These are phyloP conservation scores for Geranomyces variabilis DNA, from an alignment of 192 early-diverging fungal species.

Conservation along the genomic window DNA sequence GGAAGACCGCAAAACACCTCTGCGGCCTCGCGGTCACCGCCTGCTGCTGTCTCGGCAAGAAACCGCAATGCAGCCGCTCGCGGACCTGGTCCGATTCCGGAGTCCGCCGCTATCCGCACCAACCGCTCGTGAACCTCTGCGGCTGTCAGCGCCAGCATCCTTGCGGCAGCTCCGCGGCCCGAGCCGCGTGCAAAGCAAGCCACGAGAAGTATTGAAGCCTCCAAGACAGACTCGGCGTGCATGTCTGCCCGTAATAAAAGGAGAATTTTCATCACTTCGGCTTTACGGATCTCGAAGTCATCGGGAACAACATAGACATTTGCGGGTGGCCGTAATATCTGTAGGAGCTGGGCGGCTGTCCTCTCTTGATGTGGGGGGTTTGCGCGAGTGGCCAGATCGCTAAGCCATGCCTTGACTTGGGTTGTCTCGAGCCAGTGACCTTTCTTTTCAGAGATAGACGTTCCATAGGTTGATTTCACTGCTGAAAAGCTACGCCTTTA, in stretches of 20 bases:
- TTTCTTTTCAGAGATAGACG: not conserved
- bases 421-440: not conserved
- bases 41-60: not conserved
- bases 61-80: slow-evolving; percentile 15
- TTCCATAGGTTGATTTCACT: no score
- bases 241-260: slow-evolving; percentile 21
- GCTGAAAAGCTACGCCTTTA: no score
- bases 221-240: not conserved
- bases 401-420: slow-evolving; percentile 21
- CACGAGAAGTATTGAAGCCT: slow-evolving; percentile 15
- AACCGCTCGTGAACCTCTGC: slow-evolving; percentile 1
- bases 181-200: not conserved
- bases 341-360: slow-evolving; percentile 1
- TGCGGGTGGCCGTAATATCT: slow-evolving; percentile 8
- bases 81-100: not conserved
- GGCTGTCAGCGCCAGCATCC: not conserved
- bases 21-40: slow-evolving; percentile 2
- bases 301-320: not conserved
- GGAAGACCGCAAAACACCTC: not conserved
- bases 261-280: slow-evolving; percentile 20
- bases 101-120: not conserved
- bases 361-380: not conserved
- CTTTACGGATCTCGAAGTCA: slow-evolving; percentile 10
- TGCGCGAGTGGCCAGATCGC: slow-evolving; percentile 15
- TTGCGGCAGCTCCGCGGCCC: not conserved